Evolutionary conservation across 345 rosid genomes (phyloP).

Genomic region (Populus nigra): DNA sequence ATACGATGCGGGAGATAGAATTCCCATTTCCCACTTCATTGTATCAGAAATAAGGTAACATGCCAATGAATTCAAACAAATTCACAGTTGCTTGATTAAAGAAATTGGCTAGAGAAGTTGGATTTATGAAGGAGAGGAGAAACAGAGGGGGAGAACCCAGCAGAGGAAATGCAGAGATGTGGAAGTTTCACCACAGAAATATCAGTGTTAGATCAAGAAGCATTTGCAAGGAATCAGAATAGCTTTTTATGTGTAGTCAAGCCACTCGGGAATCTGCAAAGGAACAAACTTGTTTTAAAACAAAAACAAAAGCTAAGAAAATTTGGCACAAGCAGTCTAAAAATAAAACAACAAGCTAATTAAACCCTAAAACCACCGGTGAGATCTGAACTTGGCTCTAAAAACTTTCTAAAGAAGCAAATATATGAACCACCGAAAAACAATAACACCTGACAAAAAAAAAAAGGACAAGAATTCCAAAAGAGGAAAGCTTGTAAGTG

Average conservation of each 20-base stretch:
- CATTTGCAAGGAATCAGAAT: slow-evolving; percentile 63
- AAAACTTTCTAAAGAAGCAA: slow-evolving; percentile 12
- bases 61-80: slow-evolving; percentile 1
- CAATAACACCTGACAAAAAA: slow-evolving; percentile 15
- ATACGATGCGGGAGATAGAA: slow-evolving; percentile 14
- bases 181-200: slow-evolving; percentile 31
- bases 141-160: slow-evolving; percentile 19
- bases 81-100: not conserved
- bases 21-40: slow-evolving; percentile 55
- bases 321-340: slow-evolving; percentile 5
- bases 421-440: slow-evolving; percentile 1
- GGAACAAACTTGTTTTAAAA: slow-evolving; percentile 32
- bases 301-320: slow-evolving; percentile 5
- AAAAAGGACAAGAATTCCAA: slow-evolving; percentile 6
- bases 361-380: slow-evolving; percentile 23
- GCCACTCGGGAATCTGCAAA: slow-evolving; percentile 52
- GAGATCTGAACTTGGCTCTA: slow-evolving; percentile 33
- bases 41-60: slow-evolving; percentile 6
- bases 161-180: slow-evolving; percentile 26
- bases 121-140: slow-evolving; percentile 14
- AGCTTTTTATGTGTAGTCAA: slow-evolving; percentile 37
- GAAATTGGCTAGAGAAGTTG: not conserved
- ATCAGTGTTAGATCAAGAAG: slow-evolving; percentile 49
- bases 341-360: not conserved
- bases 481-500: slow-evolving; percentile 20